These are phyloP conservation scores for Sphenostylis stenocarpa DNA, from an alignment of 306 rosid species.

Conservation along the genomic window DNA sequence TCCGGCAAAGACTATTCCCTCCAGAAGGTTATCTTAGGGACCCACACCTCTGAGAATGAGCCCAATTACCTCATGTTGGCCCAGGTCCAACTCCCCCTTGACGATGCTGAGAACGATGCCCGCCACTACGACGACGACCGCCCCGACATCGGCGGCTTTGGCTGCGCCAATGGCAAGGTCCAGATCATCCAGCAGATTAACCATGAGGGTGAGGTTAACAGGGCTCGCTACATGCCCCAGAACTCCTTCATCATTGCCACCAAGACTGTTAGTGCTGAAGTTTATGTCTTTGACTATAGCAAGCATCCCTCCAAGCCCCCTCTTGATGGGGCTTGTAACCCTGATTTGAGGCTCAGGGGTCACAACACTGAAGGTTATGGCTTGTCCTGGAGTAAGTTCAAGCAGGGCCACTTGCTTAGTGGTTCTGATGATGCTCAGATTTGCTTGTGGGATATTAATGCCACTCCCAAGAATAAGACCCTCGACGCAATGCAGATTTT, in stretches of 20 bases:
- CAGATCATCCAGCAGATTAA: conserved; percentile 97
- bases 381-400: conserved; percentile 93
- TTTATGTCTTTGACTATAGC: conserved; percentile 92
- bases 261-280: conserved; percentile 91
- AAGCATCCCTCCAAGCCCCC: conserved; percentile 98
- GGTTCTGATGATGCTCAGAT: conserved; percentile 99
- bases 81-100: conserved; percentile 94
- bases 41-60: conserved; percentile 95
- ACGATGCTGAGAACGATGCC: conserved; percentile 90
- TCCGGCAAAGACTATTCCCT: conserved; percentile 92
- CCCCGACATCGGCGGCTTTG: conserved; percentile 79
- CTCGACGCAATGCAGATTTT: conserved; percentile 85
- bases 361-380: conserved; percentile 98
- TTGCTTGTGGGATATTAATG: conserved; percentile 96
- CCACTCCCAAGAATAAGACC: conserved; percentile 68
- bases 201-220: conserved; percentile 97
- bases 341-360: conserved; percentile 87
- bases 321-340: conserved; percentile 90
- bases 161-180: conserved; percentile 90
- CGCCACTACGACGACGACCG: conserved; percentile 94
- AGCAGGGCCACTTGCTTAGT: conserved; percentile 88
- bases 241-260: conserved; percentile 87
- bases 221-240: conserved; percentile 97
- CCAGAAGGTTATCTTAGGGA: conserved; percentile 89
- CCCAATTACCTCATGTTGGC: conserved; percentile 97